Base-by-base conservation (phyloP, 2,329 filamentous ascomycete species). In the Fusarium cyanostomum region DNA sequence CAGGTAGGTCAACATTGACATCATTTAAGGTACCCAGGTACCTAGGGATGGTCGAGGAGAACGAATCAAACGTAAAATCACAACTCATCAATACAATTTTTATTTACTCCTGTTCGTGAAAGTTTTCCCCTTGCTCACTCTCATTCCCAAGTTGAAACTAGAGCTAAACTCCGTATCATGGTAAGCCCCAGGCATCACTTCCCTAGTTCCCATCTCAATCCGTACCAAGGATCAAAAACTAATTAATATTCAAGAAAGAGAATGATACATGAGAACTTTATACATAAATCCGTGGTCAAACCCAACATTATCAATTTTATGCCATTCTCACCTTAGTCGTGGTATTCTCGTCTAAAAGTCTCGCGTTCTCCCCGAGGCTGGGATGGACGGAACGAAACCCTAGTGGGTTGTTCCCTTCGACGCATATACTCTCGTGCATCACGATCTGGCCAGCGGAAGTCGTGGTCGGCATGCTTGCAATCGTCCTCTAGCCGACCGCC, bases 371-470 rank as follows among this genome's bases (percentile, higher is more conserved):
- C 56, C n/a, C 37, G 34, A 31, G 53, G 30, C 8, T 37, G 41
- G 24, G 31, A 33, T 48, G 56, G 52, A 45, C 35, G 52, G 8
- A 12, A 27, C 43, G 44, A 26, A 8, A 41, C 18, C n/a, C 35
- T 28, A 18, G 7, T 15, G 21, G 26, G 16, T 11, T 34, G 18
- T 15, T 54, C 59, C 18, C 49, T 62, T 42, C 49, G 49, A 26
- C 43, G 55, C 66, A 69, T 69, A 43, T 60, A 69, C 12, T 62
- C 54, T 42, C 43, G 54, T 35, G 66, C 66, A 34, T 57, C 52
- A n/a, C 38, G 48, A 31, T 63, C 49, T 34, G 38, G 60, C 66
- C 66, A 67, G 27, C 54, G 66, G n/a, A 49, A 38, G 13, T 63
- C 60, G 9, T 37, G 45, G 8, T 44, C 44, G 12, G 13, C 34